These are phyloP conservation scores for Botryotinia globosa DNA, from an alignment of 2,329 filamentous ascomycete species.

Conservation along the genomic window DNA sequence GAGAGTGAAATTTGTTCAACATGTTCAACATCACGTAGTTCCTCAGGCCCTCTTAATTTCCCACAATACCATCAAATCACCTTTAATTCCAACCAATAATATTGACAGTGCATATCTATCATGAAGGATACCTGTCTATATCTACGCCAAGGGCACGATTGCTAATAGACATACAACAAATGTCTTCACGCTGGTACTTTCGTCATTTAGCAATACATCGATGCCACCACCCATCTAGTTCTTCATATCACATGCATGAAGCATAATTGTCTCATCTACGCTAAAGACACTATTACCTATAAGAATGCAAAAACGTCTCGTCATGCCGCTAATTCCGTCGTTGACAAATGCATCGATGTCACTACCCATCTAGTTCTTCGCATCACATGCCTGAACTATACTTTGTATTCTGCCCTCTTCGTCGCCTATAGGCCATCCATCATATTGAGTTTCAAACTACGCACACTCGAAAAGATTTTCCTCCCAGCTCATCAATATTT, in stretches of 20 bases:
- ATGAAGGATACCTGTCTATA: neutral
- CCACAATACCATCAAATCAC: neutral
- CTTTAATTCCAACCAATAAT: neutral
- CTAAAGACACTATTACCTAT: too few relatives aligned
- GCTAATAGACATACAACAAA: neutral
- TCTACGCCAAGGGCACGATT: neutral
- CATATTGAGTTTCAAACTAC: neutral
- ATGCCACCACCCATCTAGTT: fast-evolving
- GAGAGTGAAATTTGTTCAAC: neutral
- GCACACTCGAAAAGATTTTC: neutral
- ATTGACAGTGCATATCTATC: neutral
- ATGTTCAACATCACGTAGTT: neutral
- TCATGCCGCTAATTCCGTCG: fast-evolving
- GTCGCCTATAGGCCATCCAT: fast-evolving
- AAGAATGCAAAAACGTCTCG: too few relatives aligned
- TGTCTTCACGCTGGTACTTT: fast-evolving
- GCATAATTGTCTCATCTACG: too few relatives aligned
- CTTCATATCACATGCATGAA: neutral
- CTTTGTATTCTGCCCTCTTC: neutral
- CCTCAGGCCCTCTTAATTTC: neutral
- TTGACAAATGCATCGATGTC: neutral
- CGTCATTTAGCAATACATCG: neutral
- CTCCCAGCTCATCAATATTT: neutral
- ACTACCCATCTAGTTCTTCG: neutral
- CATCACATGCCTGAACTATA: neutral